Evolutionary conservation across 2,329 filamentous ascomycete species (phyloP).

Genomic region (Fusarium stilboides): DNA sequence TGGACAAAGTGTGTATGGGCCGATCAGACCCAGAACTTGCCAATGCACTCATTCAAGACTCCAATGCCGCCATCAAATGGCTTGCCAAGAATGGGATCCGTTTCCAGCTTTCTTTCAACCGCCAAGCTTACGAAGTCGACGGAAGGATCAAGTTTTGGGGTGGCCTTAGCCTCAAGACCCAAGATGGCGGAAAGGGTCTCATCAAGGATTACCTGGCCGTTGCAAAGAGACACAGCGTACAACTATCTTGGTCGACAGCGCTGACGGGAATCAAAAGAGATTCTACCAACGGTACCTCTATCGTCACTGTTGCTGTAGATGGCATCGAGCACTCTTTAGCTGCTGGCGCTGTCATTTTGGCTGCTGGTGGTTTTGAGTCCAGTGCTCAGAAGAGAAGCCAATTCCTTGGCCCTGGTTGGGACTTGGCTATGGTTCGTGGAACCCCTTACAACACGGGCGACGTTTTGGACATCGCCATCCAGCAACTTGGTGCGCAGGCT

Average conservation of each 20-base stretch:
- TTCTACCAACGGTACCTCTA: not conserved
- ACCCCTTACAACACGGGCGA: slow-evolving; percentile 35
- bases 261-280: slow-evolving; percentile 4
- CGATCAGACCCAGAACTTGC: slow-evolving; percentile 23
- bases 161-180: slow-evolving; percentile 17
- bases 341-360: slow-evolving; percentile 5
- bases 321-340: fast-evolving
- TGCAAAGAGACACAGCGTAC: slow-evolving; percentile 1
- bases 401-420: slow-evolving; percentile 59
- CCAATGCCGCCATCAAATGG: slow-evolving; percentile 23
- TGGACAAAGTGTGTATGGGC: slow-evolving; percentile 27
- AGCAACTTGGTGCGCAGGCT: slow-evolving; percentile 6
- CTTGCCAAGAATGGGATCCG: slow-evolving; percentile 21
- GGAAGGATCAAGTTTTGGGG: slow-evolving; percentile 26
- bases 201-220: slow-evolving; percentile 24
- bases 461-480: slow-evolving; percentile 2
- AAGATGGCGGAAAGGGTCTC: slow-evolving; percentile 23
- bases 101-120: slow-evolving; percentile 24
- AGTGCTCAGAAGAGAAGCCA: slow-evolving; percentile 71
- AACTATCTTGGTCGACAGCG: slow-evolving; percentile 16
- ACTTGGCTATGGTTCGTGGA: slow-evolving; percentile 50
- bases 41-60: slow-evolving; percentile 9
- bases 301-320: not conserved
- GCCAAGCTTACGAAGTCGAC: slow-evolving; percentile 22
- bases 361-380: slow-evolving; percentile 52